Evolutionary conservation across 306 rosid species (phyloP).

Genomic region (Quercus suber): DNA sequence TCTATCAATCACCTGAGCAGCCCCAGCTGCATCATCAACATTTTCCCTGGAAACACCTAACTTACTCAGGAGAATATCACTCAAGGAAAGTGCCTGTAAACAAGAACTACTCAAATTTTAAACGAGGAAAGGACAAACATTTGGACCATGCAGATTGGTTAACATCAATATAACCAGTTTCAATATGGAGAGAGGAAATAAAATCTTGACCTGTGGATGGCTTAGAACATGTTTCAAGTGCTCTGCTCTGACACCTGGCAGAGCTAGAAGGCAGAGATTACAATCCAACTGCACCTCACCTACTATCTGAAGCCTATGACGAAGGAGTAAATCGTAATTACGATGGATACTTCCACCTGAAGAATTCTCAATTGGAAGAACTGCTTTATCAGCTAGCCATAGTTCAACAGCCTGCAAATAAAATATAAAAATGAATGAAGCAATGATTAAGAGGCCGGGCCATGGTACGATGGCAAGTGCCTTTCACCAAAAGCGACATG

Average conservation of each 20-base stretch:
- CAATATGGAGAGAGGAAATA: neutral
- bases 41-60: constrained; percentile 53
- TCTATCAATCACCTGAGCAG: constrained; percentile 53
- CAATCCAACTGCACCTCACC: constrained; percentile 67
- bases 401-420: constrained; percentile 62
- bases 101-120: constrained; percentile 9
- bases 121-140: neutral
- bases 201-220: constrained; percentile 56
- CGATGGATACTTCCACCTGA: constrained; percentile 77
- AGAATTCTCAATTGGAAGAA: constrained; percentile 69
- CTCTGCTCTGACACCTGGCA: constrained; percentile 60
- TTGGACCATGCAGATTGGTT: neutral
- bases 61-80: constrained; percentile 49
- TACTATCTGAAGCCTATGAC: constrained; percentile 80
- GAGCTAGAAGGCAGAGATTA: constrained; percentile 63
- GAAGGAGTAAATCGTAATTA: constrained; percentile 74
- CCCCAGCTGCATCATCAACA: constrained; percentile 62
- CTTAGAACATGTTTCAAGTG: constrained; percentile 61
- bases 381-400: constrained; percentile 64
- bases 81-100: constrained; percentile 59
- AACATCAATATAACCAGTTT: neutral
- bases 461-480: too few relatives aligned
- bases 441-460: neutral
- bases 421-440: neutral
- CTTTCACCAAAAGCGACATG: too few relatives aligned